A percentile compares a stretch with the other conserved stretches of the same genome.
Evolutionary conservation across 1,139 yeast genomes (phyloP).

Genomic region (Ogataea hybrid): DNA sequence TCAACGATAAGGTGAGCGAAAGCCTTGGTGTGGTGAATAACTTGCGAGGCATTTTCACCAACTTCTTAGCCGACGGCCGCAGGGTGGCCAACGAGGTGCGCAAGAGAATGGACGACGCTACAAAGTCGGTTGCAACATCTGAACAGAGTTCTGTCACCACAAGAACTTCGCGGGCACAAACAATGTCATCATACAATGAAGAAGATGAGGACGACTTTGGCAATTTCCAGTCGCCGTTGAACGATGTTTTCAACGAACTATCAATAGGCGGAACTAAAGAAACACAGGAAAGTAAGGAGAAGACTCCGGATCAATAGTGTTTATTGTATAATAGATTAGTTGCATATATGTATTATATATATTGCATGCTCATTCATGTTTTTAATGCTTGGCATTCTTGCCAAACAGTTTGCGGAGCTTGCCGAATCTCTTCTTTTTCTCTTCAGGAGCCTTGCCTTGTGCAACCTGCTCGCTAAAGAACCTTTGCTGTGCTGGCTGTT

Average conservation of each 20-base stretch:
- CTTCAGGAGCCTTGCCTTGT: conserved; percentile 27
- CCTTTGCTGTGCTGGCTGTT: conserved; percentile 14
- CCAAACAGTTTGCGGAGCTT: conserved; percentile 64
- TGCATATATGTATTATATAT: neutral
- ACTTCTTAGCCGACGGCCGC: conserved; percentile 86
- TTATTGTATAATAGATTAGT: conserved; percentile 1
- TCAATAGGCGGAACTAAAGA: conserved; percentile 17
- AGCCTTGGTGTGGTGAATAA: conserved; percentile 45
- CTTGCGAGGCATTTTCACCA: conserved; percentile 85
- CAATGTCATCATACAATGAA: conserved; percentile 23
- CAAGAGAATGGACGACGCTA: conserved; percentile 76
- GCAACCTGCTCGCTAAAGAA: conserved; percentile 27
- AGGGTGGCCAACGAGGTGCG: conserved; percentile 87
- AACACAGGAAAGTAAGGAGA: neutral
- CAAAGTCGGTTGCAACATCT: conserved; percentile 16
- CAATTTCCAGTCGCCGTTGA: conserved; percentile 27
- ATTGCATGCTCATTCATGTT: neutral
- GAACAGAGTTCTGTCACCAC: conserved; percentile 15
- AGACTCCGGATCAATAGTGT: neutral
- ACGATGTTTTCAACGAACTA: conserved; percentile 21
- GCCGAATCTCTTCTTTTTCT: conserved; percentile 51
- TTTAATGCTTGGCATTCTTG: conserved; percentile 25
- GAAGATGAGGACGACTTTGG: conserved; percentile 35
- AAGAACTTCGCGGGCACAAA: conserved; percentile 22
- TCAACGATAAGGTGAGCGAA: conserved; percentile 52